These are phyloP conservation scores for Talinum fruticosum DNA, from an alignment of 148 eudicot genomes.

Conservation along the genomic window DNA sequence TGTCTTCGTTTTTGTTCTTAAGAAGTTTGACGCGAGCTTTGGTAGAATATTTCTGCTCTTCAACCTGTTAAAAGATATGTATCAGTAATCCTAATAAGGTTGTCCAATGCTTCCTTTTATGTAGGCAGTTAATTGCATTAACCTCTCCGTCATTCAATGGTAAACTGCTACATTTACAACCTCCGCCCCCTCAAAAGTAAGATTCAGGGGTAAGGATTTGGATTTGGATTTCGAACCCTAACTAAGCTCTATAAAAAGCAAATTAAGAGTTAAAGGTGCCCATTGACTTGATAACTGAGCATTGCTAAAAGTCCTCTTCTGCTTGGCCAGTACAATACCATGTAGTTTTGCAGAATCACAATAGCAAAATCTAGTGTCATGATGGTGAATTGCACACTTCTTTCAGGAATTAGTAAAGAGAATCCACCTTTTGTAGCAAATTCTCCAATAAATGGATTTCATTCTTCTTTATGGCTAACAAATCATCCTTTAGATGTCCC, in stretches of 20 bases:
- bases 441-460: slow-evolving; percentile 47
- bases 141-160: too few species aligned
- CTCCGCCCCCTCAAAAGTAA: too few species aligned
- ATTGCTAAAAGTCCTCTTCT: neutral
- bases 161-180: too few species aligned
- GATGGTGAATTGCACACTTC: neutral
- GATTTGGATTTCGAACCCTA: too few species aligned
- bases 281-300: neutral
- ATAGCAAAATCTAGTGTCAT: neutral
- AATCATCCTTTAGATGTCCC: slow-evolving; percentile 35
- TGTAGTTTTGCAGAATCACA: neutral
- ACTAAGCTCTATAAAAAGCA: neutral
- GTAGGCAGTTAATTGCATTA: too few species aligned
- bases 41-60: slow-evolving; percentile 30
- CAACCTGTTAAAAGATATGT: slow-evolving; percentile 31
- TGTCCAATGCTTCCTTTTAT: too few species aligned
- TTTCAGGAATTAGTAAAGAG: neutral
- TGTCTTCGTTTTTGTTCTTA: slow-evolving; percentile 37
- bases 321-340: neutral
- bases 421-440: slow-evolving; percentile 47
- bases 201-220: too few species aligned
- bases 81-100: neutral
- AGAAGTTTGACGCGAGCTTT: slow-evolving; percentile 41
- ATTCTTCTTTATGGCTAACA: slow-evolving; percentile 44
- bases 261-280: neutral